phyloP scores from a whole-genome alignment of 257 asterid genomes.

The Solanum virginianum region DNA sequence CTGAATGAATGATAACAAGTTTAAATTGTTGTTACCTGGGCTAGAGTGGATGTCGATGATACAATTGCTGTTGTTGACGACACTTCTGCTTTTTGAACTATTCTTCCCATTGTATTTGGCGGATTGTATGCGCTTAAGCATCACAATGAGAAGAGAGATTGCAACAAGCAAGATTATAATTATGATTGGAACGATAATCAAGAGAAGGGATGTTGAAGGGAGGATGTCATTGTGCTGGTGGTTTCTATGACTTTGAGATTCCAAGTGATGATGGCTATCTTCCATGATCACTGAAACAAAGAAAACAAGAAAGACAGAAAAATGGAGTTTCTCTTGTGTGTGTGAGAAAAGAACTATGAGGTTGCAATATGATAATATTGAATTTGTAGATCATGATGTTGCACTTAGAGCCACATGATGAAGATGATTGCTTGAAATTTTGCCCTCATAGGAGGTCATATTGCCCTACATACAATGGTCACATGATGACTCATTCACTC shows the following conservation, averaged over 20 bases:
- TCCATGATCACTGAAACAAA: slow-evolving; percentile 18
- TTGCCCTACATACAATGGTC: neutral
- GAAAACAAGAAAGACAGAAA: neutral
- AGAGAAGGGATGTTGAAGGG: slow-evolving; percentile 41
- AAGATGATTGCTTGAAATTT: neutral
- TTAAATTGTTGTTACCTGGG: slow-evolving; percentile 27
- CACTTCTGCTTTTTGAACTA: slow-evolving; percentile 7
- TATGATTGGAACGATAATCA: slow-evolving; percentile 41
- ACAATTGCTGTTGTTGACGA: slow-evolving; percentile 26
- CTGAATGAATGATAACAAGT: neutral
- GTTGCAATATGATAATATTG: neutral
- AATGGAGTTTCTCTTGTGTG: neutral
- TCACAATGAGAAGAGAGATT: slow-evolving; percentile 23
- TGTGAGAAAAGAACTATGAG: neutral
- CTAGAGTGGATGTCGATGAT: slow-evolving; percentile 29
- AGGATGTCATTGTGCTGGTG: slow-evolving; percentile 22
- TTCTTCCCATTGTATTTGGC: slow-evolving; percentile 2
- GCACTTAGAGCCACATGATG: slow-evolving; percentile 11
- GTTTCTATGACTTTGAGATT: slow-evolving; percentile 2
- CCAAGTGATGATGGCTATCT: slow-evolving; percentile 4
- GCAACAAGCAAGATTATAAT: slow-evolving; percentile 42
- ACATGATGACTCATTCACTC: neutral
- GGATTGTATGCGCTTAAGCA: slow-evolving; percentile 50
- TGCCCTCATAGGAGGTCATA: neutral
- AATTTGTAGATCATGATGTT: neutral